These are phyloP conservation scores for Hortiboletus flavorubellus DNA, from an alignment of 768 basidiomycete species.

Conservation along the genomic window DNA sequence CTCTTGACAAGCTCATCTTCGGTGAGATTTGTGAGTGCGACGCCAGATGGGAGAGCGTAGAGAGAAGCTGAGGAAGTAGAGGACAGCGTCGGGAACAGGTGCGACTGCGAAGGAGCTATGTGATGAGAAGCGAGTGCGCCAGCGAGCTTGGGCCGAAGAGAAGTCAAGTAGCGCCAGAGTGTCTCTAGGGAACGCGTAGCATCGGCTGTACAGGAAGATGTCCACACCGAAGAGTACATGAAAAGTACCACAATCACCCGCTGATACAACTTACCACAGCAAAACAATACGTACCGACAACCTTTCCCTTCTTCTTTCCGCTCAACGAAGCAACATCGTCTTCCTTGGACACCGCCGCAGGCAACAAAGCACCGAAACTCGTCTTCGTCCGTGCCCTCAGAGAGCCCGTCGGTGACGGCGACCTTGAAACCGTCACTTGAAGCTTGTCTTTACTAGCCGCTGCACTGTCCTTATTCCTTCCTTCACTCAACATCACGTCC, in stretches of 20 bases:
- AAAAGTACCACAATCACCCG: background rate
- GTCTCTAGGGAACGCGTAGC: constrained; percentile 78
- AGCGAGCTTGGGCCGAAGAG: constrained; percentile 82
- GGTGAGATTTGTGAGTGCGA: constrained; percentile 64
- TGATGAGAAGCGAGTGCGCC: constrained; percentile 70
- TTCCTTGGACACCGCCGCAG: constrained; percentile 44
- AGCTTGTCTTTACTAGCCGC: constrained; percentile 26
- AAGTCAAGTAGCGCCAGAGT: constrained; percentile 82
- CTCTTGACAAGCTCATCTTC: constrained; percentile 84
- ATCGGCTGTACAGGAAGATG: constrained; percentile 43
- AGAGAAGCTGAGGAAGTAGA: constrained; percentile 72
- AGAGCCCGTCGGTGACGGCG: constrained; percentile 37
- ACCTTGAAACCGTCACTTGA: constrained; percentile 20
- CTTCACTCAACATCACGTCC: constrained; percentile 26
- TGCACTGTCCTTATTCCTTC: constrained; percentile 21
- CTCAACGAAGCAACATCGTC: constrained; percentile 57
- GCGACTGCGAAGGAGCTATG: constrained; percentile 67
- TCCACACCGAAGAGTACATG: background rate
- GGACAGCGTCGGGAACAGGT: constrained; percentile 66
- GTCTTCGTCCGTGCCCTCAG: constrained; percentile 52
- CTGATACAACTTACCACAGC: background rate
- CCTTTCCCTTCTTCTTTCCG: constrained; percentile 33
- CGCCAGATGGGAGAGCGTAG: constrained; percentile 66
- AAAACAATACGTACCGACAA: constrained; percentile 33
- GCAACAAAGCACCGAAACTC: constrained; percentile 49